These are phyloP conservation scores for Cladosporium sp. DNA, from an alignment of 2,329 filamentous ascomycete genomes.

Conservation along the genomic window DNA sequence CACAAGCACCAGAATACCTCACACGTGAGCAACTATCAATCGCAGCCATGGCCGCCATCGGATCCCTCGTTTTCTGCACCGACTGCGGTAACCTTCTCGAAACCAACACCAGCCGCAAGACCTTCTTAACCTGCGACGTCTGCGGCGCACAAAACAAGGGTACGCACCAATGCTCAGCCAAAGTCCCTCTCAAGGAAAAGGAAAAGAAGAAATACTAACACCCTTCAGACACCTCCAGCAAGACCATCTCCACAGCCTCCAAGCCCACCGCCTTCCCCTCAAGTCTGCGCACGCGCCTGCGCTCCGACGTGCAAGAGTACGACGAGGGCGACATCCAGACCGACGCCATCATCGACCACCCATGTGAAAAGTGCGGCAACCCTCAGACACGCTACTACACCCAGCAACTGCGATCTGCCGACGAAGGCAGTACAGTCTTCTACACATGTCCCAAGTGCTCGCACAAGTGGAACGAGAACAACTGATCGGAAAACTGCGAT, in stretches of 20 bases:
- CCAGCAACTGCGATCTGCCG: conserved; percentile 82
- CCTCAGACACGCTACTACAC: conserved; percentile 81
- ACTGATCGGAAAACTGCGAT: conserved; percentile 40
- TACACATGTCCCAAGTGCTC: conserved; percentile 79
- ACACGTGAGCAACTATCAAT: neutral
- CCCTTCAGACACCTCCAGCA: conserved; percentile 66
- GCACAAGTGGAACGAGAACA: conserved; percentile 66
- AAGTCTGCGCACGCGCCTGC: conserved; percentile 70
- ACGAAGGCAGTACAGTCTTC: conserved; percentile 91
- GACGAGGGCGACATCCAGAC: conserved; percentile 65
- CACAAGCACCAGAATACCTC: neutral
- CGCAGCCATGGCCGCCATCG: conserved; percentile 74
- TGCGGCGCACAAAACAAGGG: conserved; percentile 83
- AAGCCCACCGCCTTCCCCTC: conserved; percentile 90
- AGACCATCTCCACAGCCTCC: conserved; percentile 75
- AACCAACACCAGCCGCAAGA: conserved; percentile 70
- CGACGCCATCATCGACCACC: conserved; percentile 63
- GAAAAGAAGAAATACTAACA: neutral
- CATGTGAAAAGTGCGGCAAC: conserved; percentile 75
- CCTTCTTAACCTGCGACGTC: conserved; percentile 75
- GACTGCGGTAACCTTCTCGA: conserved; percentile 90
- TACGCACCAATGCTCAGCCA: conserved; percentile 34
- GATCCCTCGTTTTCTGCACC: conserved; percentile 86
- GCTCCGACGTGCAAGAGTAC: conserved; percentile 78
- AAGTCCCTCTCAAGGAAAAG: neutral